Evolutionary conservation across 2,329 filamentous ascomycete genomes (phyloP), one percentile per base, ranked within the genome.

Genomic region (Aspergillus latus): DNA sequence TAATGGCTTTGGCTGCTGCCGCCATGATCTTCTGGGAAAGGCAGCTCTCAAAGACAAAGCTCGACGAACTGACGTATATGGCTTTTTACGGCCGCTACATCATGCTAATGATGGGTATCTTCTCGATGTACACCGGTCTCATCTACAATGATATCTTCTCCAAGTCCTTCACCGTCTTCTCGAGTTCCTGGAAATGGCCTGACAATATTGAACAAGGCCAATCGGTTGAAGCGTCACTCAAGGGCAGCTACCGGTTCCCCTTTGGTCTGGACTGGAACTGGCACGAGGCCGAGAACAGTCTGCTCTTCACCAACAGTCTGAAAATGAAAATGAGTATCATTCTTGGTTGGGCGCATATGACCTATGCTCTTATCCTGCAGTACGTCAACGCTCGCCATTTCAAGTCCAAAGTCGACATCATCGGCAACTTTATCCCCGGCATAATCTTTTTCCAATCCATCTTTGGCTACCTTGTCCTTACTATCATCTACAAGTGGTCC

Each of bases 321-420:
- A 99, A 99, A 87, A 99, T 99, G 94, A 99, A 99, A 82, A 89
- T 99, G 78, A 95, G 90, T 80, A 97, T 99, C 72, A 85, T 99
- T 64, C 84, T 99, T 63, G 94, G 95, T 74, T 99, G 95, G 94
- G 85, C 85, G 40, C 66, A 82, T 72, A 99, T 99, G 94, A 99
- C 94, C 2, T 99, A 96, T 78, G 97, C 94, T 15, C 85, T 99
- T 45, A 92, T 89, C 79, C 88, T 96, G 70, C 88, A 94, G 26
- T 94, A 89, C 69, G 84, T 96, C 81, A 99, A 99, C 72, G 93
- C 92, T 49, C 87, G 88, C 56, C 91, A 97, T 76, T 99, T 97
- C 82, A 93, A 92, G 80, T 90, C 88, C 62, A 90, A 90, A 46
- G 90, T 97, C 64, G 95, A 99, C 68, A 92, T 99, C 66, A 96